Conservation (phyloP, 1,284 basidiomycete genomes). For the Rhizoctonia solani region DNA sequence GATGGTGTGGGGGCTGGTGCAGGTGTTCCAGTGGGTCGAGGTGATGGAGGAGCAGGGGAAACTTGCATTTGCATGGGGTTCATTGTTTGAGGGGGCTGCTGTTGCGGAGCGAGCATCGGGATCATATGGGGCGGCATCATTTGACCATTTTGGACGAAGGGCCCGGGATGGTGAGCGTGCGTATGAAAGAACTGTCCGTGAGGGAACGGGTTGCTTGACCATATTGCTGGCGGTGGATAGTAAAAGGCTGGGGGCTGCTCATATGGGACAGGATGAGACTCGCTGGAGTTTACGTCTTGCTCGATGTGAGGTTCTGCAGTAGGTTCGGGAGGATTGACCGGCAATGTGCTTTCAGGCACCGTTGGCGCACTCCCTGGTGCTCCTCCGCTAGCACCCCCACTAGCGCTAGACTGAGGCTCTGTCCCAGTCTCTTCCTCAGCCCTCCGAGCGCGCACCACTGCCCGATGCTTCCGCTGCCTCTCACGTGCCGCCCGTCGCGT, state of each 20-base stretch:
- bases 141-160: constrained; percentile 23
- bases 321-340: background rate
- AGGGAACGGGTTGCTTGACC: constrained; percentile 4
- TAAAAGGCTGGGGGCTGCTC: constrained; percentile 42
- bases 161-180: background rate
- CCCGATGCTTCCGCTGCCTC: constrained; percentile 76
- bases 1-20: constrained; percentile 51
- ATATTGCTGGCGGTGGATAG: constrained; percentile 9
- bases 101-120: constrained; percentile 12
- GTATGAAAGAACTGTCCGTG: constrained; percentile 29
- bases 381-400: constrained; percentile 62
- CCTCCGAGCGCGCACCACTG: constrained; percentile 72
- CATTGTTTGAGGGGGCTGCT: constrained; percentile 23
- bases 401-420: constrained; percentile 55
- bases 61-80: constrained; percentile 35
- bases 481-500: constrained; percentile 73
- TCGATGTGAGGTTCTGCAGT: background rate
- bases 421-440: constrained; percentile 73
- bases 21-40: constrained; percentile 41
- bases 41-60: constrained; percentile 48
- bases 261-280: constrained; percentile 55
- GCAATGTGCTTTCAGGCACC: background rate
- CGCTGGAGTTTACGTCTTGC: constrained; percentile 4
- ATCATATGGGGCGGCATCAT: constrained; percentile 29
- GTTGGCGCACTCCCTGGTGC: constrained; percentile 55